phyloP scores from a whole-genome alignment of 2,329 filamentous ascomycete genomes.

The Fusarium beomiforme region DNA sequence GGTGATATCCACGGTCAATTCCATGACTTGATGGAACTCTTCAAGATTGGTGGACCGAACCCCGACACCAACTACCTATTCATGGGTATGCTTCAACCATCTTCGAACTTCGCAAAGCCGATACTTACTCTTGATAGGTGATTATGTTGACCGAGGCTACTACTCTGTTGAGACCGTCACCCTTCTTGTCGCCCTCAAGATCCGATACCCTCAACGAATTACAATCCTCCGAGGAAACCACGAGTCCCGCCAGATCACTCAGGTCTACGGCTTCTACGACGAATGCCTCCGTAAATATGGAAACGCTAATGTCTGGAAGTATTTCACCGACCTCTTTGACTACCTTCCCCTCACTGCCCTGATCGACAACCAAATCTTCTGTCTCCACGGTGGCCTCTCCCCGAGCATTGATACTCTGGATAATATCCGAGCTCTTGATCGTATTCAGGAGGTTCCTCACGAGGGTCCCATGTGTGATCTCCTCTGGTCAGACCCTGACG shows the following conservation, averaged over 20 bases:
- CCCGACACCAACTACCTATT: constrained; percentile 99
- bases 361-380: constrained; percentile 99
- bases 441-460: constrained; percentile 98
- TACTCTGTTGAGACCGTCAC: constrained; percentile 99
- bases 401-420: constrained; percentile 96
- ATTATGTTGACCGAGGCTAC: constrained; percentile 98
- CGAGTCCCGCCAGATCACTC: constrained; percentile 98
- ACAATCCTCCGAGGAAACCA: constrained; percentile 99
- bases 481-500: constrained; percentile 97
- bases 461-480: constrained; percentile 98
- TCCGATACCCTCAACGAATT: constrained; percentile 96
- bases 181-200: constrained; percentile 94
- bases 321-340: constrained; percentile 98
- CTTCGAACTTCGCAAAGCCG: not conserved
- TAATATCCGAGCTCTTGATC: constrained; percentile 93
- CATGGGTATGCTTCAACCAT: constrained; percentile 75
- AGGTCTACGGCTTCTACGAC: constrained; percentile 99
- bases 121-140: constrained; percentile 65
- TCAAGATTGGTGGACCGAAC: constrained; percentile 98
- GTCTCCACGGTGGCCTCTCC: constrained; percentile 94
- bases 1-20: constrained; percentile 99
- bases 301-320: constrained; percentile 99
- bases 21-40: constrained; percentile 98
- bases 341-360: constrained; percentile 96
- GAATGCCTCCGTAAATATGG: constrained; percentile 99